phyloP scores from a whole-genome alignment of 1,284 basidiomycete genomes.

The Rhodotorula glutinis region DNA sequence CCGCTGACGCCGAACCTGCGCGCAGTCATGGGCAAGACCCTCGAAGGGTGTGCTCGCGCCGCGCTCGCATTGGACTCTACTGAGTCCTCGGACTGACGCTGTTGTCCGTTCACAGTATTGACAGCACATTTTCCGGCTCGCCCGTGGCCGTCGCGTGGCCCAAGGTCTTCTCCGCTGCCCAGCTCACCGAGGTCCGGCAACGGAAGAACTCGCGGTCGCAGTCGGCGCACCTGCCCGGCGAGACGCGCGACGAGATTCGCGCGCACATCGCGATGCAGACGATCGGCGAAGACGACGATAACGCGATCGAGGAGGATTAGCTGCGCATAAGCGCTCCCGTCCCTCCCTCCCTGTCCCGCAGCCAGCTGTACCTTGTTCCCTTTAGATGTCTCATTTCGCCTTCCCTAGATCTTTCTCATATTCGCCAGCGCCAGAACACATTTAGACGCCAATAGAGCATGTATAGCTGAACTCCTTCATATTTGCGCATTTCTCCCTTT shows the following conservation, averaged over 20 bases:
- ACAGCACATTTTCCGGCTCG: slow-evolving; percentile 22
- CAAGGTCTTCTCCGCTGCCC: neutral
- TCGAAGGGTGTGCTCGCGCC: slow-evolving; percentile 20
- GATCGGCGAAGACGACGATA: slow-evolving; percentile 9
- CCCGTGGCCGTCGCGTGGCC: slow-evolving; percentile 14
- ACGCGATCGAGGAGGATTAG: neutral
- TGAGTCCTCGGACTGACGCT: neutral
- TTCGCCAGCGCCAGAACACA: too few species aligned
- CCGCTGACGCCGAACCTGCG: too few species aligned
- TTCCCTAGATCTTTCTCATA: too few species aligned
- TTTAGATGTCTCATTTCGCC: too few species aligned
- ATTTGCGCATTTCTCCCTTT: too few species aligned
- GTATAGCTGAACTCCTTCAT: too few species aligned
- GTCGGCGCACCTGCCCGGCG: slow-evolving; percentile 12
- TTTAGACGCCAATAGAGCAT: too few species aligned
- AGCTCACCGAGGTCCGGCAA: slow-evolving; percentile 10
- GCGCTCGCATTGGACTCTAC: too few species aligned
- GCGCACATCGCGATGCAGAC: slow-evolving; percentile 13
- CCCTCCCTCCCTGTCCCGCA: too few species aligned
- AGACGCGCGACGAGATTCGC: slow-evolving; percentile 17
- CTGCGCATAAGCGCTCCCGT: too few species aligned
- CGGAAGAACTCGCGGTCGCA: slow-evolving; percentile 17
- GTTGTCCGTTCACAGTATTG: slow-evolving; percentile 14
- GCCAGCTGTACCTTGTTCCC: neutral
- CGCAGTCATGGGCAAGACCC: slow-evolving; percentile 5